Evolutionary conservation across 345 rosid species (phyloP).

Genomic region (Melaleuca alternifolia): DNA sequence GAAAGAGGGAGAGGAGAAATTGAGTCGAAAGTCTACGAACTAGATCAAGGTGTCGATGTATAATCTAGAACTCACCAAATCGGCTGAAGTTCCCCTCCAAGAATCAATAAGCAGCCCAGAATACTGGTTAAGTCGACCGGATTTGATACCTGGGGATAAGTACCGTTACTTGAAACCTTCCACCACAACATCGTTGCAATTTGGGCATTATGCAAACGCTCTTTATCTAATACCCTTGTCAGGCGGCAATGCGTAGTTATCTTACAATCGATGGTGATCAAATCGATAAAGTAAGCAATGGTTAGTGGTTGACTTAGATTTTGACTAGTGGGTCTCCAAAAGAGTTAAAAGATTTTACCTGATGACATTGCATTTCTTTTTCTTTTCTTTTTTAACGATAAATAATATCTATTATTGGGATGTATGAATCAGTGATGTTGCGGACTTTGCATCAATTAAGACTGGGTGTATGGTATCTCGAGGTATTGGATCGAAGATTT

Average conservation of each 20-base stretch:
- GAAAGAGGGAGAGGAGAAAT: background rate
- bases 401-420: background rate
- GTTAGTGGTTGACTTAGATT: too few relatives aligned
- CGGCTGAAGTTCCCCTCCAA: accelerated
- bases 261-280: background rate
- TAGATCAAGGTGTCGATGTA: accelerated
- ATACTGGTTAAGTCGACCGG: too few relatives aligned
- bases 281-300: background rate
- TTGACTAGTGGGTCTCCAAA: background rate
- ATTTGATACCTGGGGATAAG: accelerated
- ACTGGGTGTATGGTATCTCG: background rate
- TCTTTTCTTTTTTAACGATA: too few relatives aligned
- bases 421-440: background rate
- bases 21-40: background rate
- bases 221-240: accelerated
- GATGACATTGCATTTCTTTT: background rate
- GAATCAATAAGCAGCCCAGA: background rate
- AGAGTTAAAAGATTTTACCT: background rate
- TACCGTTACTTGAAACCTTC: too few relatives aligned
- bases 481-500: background rate
- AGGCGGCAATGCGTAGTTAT: accelerated
- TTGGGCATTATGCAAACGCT: accelerated
- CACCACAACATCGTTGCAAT: background rate
- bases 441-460: background rate
- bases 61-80: background rate